Evolutionary conservation across 768 basidiomycete genomes (phyloP), one percentile per base, ranked within the genome.

Genomic region (Galerina marginata): DNA sequence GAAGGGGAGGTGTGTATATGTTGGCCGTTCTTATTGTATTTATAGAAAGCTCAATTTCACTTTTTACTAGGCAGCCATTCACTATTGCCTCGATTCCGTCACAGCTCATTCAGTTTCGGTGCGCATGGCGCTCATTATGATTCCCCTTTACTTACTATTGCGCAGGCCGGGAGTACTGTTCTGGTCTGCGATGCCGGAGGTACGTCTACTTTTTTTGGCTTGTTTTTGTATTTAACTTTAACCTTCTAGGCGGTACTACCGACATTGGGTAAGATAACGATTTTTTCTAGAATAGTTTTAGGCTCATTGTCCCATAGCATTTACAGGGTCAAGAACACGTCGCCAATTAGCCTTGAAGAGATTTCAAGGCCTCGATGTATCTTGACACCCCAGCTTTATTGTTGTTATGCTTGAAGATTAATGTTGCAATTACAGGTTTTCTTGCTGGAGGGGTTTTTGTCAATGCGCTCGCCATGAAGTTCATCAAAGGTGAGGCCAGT

Each of bases 131-230:
- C 15, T 23, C 7, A 33, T 1, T 6, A 11, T 44, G 23, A 4
- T 26, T 1, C 1, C 44, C 16, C 10, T 9, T n/a, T 12, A n/a
- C 46, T 39, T 39, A 16, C n/a, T 6, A 6, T 36, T 6, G 14
- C 16, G 20, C 37, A 71, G 69, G 42, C 58, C 2, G 70, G 60
- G 16, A 59, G 59, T 36, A 57, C 64, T 54, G 54, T 72, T 1
- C 61, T 74, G 26, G 60, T 75, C 23, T 75, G 74, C 52, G 74
- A 75, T 54, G 70, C 71, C 44, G 74, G 74, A 39, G 74, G 73
- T 74, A 54, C 36, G 26, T 39, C 42, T 16, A 3, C 6, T 15
- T 44, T 33, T 20, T 29, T n/a, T 0, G 2, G 26, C 7, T 23
- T 16, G 56, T 25, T 1, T 39, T 48, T 57, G 16, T 37, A 43